phyloP scores from a whole-genome alignment of 2,329 filamentous ascomycete genomes.

The Cercospora sesami region DNA sequence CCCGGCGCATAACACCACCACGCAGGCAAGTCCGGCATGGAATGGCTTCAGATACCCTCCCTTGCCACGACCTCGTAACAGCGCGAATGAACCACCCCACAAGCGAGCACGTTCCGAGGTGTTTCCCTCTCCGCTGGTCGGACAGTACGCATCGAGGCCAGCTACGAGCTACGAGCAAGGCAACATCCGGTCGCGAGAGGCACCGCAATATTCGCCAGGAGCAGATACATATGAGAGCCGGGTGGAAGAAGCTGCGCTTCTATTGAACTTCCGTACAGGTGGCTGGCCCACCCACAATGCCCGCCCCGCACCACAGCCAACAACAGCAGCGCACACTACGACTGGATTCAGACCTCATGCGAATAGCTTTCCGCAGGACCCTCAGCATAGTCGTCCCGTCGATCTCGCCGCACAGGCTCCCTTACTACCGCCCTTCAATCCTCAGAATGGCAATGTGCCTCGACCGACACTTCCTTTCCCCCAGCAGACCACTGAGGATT shows the following conservation, averaged over 20 bases:
- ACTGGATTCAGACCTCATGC: slow-evolving; percentile 33
- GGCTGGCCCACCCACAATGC: slow-evolving; percentile 29
- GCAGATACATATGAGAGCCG: slow-evolving; percentile 37
- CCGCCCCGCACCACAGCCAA: slow-evolving; percentile 16
- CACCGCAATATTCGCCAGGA: slow-evolving; percentile 18
- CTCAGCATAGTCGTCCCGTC: slow-evolving; percentile 27
- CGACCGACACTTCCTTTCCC: slow-evolving; percentile 29
- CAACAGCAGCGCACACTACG: slow-evolving; percentile 8
- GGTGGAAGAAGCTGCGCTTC: slow-evolving; percentile 49
- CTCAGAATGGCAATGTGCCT: slow-evolving; percentile 20
- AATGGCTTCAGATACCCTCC: slow-evolving; percentile 27
- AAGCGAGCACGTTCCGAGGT: slow-evolving; percentile 64
- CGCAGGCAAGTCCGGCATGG: slow-evolving; percentile 21
- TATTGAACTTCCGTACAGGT: slow-evolving; percentile 46
- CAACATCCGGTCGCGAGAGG: slow-evolving; percentile 33
- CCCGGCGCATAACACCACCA: slow-evolving; percentile 31
- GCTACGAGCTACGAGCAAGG: slow-evolving; percentile 49
- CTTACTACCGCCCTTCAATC: slow-evolving; percentile 35
- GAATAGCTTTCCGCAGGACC: slow-evolving; percentile 37
- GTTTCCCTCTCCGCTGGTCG: slow-evolving; percentile 48
- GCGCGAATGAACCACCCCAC: slow-evolving; percentile 52
- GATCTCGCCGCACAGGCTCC: slow-evolving; percentile 24
- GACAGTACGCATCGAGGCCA: slow-evolving; percentile 44
- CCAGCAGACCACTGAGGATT: slow-evolving; percentile 26
- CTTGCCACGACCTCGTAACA: slow-evolving; percentile 31